Evolutionary conservation across 768 basidiomycete species (phyloP).

Genomic region (Xerocomellus amylosporus): DNA sequence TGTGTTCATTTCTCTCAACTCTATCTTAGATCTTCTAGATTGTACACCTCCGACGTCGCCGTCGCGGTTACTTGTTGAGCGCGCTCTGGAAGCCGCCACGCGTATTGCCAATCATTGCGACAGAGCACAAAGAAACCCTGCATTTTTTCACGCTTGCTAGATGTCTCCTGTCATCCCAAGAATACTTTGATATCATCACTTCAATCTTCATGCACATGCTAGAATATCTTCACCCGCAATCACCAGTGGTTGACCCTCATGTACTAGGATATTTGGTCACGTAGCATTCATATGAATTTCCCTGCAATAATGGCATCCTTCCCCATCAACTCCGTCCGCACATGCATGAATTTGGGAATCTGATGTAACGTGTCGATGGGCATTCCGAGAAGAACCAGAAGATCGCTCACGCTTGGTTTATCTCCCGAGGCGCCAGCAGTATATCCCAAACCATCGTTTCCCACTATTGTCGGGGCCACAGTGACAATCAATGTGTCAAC

Average conservation of each 20-base stretch:
- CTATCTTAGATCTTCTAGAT: conserved; percentile 46
- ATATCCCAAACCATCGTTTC: conserved; percentile 65
- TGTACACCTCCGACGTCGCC: conserved; percentile 49
- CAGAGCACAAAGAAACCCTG: conserved; percentile 54
- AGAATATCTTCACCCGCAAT: not conserved
- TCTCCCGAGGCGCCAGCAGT: conserved; percentile 20
- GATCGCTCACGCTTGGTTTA: conserved; percentile 16
- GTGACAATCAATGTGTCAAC: conserved; percentile 83
- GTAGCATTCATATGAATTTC: conserved; percentile 15
- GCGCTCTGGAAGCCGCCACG: conserved; percentile 53
- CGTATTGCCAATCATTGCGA: conserved; percentile 63
- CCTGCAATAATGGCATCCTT: conserved; percentile 33
- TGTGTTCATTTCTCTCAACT: conserved; percentile 1
- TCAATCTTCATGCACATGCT: not conserved
- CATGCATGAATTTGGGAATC: conserved; percentile 29
- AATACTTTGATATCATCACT: conserved; percentile 1
- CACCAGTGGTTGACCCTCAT: not conserved
- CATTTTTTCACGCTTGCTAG: conserved; percentile 36
- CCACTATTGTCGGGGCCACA: conserved; percentile 82
- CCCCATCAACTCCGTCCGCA: conserved; percentile 31
- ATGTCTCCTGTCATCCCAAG: not conserved
- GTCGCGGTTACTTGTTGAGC: conserved; percentile 52
- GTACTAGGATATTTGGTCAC: not conserved
- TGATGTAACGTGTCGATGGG: not conserved
- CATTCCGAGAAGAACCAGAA: not conserved